Evolutionary conservation across 2,329 filamentous ascomycete genomes (phyloP), one percentile per base, ranked within the genome.

Genomic region (Teratosphaeria gauchensis): DNA sequence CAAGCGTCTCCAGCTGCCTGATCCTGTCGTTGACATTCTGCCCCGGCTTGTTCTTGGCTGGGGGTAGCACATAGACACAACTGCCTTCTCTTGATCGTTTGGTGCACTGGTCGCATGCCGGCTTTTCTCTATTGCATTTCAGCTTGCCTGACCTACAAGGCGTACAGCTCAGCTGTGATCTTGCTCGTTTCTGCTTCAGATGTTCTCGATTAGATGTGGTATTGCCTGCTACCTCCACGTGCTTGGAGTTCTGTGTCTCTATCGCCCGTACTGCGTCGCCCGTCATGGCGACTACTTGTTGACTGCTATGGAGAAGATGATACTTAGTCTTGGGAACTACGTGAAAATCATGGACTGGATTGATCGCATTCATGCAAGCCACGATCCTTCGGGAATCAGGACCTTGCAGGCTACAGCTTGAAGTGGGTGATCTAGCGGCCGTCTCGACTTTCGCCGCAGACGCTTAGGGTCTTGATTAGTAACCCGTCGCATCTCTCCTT

Each of bases 101-200:
- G 54, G 69, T 63, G 64, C 72, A 74, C 55, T 73, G 72, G 51
- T 73, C 70, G 63, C 73, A 74, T 11, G 65, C 64, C 12, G 71
- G 71, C n/a, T 68, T 67, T 1, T 63, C 57, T 21, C 72, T 63
- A 60, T 72, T 69, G 57, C 72, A 74, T 54, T 71, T 72, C 7
- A 74, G 63, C 64, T 74, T 75, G 9, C 72, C 70, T 32, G 64
- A 61, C 7, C 73, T 65, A 57, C 72, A 75, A 4, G 67, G 64
- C 7, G 65, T 71, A 59, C 73, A 75, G n/a, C 63, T 68, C 1
- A 74, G 59, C 58, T 73, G 72, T 8, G 67, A 69, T 51, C 72
- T 61, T 7, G 70, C 71, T 24, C 72, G 66, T 62, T 73, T 73
- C 62, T 74, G 71, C 54, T 66, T 68, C 33, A 68, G 60, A 52